phyloP scores from a whole-genome alignment of 1,139 yeast genomes.

The Protomyces gravidus region DNA sequence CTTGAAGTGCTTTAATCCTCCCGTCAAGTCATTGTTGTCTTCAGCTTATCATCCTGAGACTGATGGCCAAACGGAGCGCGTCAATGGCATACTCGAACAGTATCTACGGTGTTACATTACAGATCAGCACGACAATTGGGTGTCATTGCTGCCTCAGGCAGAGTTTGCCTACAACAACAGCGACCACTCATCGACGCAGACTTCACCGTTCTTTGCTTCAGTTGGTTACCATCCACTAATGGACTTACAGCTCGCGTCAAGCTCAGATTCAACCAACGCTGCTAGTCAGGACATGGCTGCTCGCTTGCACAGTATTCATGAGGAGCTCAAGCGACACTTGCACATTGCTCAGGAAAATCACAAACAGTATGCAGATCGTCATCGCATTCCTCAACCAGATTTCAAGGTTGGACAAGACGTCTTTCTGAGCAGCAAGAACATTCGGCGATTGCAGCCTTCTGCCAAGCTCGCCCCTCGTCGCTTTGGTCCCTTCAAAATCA shows the following conservation, averaged over 20 bases:
- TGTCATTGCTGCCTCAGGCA: constrained; percentile 31
- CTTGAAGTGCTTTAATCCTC: neutral
- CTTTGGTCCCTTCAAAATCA: constrained; percentile 3
- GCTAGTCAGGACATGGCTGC: neutral
- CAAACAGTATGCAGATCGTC: neutral
- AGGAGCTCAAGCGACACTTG: neutral
- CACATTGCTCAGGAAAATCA: neutral
- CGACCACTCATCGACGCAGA: constrained; percentile 1
- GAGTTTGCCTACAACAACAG: constrained; percentile 33
- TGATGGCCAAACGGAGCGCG: constrained; percentile 37
- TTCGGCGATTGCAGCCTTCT: constrained; percentile 1
- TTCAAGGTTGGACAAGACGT: neutral
- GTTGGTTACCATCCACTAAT: constrained; percentile 17
- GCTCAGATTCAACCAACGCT: neutral
- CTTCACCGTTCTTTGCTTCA: constrained; percentile 4
- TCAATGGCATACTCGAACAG: constrained; percentile 32
- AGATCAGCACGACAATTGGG: constrained; percentile 33
- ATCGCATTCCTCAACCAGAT: neutral
- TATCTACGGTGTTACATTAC: constrained; percentile 31
- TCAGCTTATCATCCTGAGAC: constrained; percentile 36
- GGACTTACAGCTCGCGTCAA: neutral
- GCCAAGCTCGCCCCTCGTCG: constrained; percentile 1
- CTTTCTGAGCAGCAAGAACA: neutral
- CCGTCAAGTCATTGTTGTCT: constrained; percentile 29
- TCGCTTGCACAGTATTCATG: neutral